phyloP scores from a whole-genome alignment of 1,284 basidiomycete genomes.

The Rhodotorula sp. region DNA sequence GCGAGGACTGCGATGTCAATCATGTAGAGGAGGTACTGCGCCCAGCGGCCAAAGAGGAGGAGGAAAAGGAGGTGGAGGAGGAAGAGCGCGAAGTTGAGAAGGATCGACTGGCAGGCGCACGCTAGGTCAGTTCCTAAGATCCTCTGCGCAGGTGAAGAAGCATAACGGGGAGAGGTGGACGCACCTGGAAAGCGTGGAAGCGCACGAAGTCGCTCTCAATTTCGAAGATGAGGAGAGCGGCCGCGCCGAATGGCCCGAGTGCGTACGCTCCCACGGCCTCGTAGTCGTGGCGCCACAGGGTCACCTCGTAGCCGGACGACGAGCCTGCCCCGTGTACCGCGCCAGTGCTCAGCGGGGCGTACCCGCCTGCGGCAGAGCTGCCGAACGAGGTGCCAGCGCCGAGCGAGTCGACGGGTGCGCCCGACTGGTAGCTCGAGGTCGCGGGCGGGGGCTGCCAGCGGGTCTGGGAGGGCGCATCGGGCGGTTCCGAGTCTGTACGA shows the following conservation, averaged over 20 bases:
- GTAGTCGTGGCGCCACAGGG: conserved; percentile 13
- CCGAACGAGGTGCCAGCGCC: conserved; percentile 9
- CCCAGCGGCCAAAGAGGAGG: conserved; percentile 16
- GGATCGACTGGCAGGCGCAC: conserved; percentile 20
- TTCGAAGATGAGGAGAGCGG: conserved; percentile 26
- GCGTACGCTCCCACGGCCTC: conserved; percentile 18
- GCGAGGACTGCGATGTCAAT: conserved; percentile 15
- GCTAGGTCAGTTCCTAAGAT: too few relatives aligned
- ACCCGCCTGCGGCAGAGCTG: background rate
- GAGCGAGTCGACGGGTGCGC: conserved; percentile 25
- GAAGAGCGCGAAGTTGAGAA: conserved; percentile 19
- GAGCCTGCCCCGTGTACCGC: background rate
- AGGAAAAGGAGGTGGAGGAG: conserved; percentile 27
- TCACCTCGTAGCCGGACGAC: conserved; percentile 20
- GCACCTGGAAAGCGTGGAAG: conserved; percentile 35
- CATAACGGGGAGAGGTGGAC: background rate
- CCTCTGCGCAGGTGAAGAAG: too few relatives aligned
- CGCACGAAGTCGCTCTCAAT: conserved; percentile 36
- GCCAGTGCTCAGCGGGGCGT: background rate
- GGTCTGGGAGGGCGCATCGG: background rate
- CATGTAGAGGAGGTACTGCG: conserved; percentile 21
- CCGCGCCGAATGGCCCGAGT: conserved; percentile 36
- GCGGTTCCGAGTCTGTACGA: conserved; percentile 26
- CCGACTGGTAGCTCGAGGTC: conserved; percentile 23
- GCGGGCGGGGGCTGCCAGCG: conserved; percentile 9